Evolutionary conservation across 768 basidiomycete species (phyloP).

Genomic region (Imleria badia): DNA sequence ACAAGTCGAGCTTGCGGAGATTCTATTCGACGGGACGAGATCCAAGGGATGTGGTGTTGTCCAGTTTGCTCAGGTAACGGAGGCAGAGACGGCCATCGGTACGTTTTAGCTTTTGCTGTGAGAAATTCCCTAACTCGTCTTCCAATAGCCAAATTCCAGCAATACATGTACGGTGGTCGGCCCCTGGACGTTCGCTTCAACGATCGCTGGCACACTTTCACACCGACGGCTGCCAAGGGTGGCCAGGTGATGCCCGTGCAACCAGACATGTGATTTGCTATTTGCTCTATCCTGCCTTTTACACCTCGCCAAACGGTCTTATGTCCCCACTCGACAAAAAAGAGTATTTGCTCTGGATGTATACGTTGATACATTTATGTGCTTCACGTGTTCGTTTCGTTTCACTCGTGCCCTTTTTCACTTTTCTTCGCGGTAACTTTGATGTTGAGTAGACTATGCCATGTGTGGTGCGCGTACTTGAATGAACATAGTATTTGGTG

Average conservation of each 20-base stretch:
- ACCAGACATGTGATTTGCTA: constrained; percentile 41
- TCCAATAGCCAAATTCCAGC: constrained; percentile 81
- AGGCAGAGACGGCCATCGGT: constrained; percentile 96
- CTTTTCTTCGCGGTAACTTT: neutral
- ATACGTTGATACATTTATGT: neutral
- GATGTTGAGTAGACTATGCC: constrained; percentile 4
- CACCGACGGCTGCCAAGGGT: constrained; percentile 86
- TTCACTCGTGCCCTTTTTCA: neutral
- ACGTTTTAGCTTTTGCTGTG: constrained; percentile 17
- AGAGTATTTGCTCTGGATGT: neutral
- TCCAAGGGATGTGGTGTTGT: constrained; percentile 96
- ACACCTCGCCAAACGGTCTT: neutral
- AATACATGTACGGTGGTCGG: constrained; percentile 92
- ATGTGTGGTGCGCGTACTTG: neutral
- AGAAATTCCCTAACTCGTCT: neutral
- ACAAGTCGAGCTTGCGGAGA: constrained; percentile 92
- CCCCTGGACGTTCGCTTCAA: constrained; percentile 93
- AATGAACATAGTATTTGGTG: constrained; percentile 4
- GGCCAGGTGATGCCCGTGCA: constrained; percentile 70
- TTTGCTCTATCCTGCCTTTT: neutral
- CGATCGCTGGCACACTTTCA: constrained; percentile 93
- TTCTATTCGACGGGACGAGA: constrained; percentile 87
- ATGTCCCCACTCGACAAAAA: neutral
- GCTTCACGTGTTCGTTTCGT: neutral
- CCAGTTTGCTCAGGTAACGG: constrained; percentile 82